Evolutionary conservation across 2,329 filamentous ascomycete genomes (phyloP), one percentile per base, ranked within the genome.

Genomic region (Colletotrichum chrysophilum): DNA sequence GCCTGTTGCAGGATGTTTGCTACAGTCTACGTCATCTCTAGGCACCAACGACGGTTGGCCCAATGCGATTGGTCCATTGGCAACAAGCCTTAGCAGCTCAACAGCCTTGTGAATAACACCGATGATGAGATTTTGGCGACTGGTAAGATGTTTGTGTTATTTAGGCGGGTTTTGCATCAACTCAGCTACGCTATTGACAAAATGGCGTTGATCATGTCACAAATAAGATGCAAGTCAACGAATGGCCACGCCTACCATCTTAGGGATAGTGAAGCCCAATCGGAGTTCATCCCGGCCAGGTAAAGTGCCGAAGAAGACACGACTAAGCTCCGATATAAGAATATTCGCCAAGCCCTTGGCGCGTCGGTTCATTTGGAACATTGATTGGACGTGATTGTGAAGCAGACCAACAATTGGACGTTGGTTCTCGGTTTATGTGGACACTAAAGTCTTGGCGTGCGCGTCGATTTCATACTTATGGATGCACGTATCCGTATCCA

Each of bases 381-480:
- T 4, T 43, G 38, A 43, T 43, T 43, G 38, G 38, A 43, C 4
- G 18, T n/a, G 38, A n/a, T 43, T 38, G 4, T 43, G 38, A 18
- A 18, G 18, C 38, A 43, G 38, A 3, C 38, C 4, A 43, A 43
- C 36, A 9, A 38, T 43, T 43, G 38, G 18, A 43, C 8, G 9
- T 10, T 43, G 38, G 38, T 1, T 43, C 38, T 3, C 38, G 1
- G 18, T 18, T n/a, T n/a, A 10, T 43, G 3, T 43, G 38, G 38
- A n/a, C 18, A 10, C 1, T 1, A 0, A n/a, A 0, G 3, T 43
- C 18, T 43, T 43, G 38, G 38, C 38, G 3, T 10, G 16, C 38
- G 3, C 38, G 38, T 43, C 18, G 38, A n/a, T 43, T n/a, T 24
- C 21, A 24, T 24, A 24, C 21, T 24, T 24, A 24, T 24, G 21